These are phyloP conservation scores for Podosphaera fusca DNA, from an alignment of 2,329 filamentous ascomycete species.

Conservation along the genomic window DNA sequence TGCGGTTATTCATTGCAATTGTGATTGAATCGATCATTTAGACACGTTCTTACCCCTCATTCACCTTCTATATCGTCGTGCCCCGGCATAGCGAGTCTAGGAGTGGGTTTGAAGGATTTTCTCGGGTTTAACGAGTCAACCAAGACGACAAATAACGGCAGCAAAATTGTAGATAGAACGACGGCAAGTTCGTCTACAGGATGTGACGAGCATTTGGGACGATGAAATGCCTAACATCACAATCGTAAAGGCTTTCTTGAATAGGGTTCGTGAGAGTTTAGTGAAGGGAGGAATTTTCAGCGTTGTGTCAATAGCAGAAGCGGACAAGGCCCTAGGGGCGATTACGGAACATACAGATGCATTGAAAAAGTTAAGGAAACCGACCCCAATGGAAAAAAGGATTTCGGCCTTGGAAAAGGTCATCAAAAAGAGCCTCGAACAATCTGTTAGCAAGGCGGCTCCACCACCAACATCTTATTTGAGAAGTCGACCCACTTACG, in stretches of 20 bases:
- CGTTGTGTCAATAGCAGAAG: background rate
- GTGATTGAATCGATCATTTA: too few species aligned
- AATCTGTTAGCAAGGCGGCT: background rate
- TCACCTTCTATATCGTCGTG: background rate
- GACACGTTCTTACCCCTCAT: too few species aligned
- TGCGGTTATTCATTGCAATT: too few species aligned
- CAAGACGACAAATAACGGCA: constrained; percentile 12
- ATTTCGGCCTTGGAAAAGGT: background rate
- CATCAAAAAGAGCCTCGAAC: background rate
- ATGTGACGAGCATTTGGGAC: constrained; percentile 11
- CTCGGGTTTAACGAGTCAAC: background rate
- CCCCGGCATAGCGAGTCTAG: background rate
- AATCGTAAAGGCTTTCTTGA: background rate
- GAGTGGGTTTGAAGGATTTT: background rate
- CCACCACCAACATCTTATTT: background rate
- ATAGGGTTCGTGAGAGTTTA: background rate
- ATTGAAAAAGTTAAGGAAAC: background rate
- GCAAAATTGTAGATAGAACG: constrained; percentile 1
- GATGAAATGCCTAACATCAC: background rate
- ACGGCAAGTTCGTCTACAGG: background rate
- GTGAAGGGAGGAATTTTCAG: background rate
- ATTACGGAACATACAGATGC: background rate
- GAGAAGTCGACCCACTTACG: background rate
- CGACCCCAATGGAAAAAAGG: background rate
- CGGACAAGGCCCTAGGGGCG: background rate